Conservation (phyloP, 2,329 filamentous ascomycete species). For the Fusarium virguliforme region DNA sequence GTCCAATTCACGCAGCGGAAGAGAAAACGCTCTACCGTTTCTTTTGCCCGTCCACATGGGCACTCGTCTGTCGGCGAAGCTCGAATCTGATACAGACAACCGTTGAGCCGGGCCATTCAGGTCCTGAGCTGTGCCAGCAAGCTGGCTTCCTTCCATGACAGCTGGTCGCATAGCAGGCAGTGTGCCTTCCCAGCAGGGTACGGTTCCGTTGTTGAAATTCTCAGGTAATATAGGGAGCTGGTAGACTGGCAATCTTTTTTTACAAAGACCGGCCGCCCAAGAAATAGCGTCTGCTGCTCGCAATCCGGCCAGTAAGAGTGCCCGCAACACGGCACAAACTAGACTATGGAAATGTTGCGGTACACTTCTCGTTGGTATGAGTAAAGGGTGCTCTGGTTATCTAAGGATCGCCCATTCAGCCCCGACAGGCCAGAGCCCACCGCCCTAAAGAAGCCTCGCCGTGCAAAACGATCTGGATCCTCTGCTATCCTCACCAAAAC, state of each 20-base stretch:
- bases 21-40: conserved; percentile 23
- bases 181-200: too few species aligned
- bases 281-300: conserved; percentile 1
- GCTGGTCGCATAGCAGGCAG: conserved; percentile 37
- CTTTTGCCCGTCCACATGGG: too few species aligned
- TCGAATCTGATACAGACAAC: too few species aligned
- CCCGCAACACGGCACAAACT: not conserved
- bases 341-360: conserved; percentile 1
- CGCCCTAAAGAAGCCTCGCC: conserved; percentile 1
- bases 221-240: too few species aligned
- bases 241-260: too few species aligned
- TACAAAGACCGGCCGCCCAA: too few species aligned
- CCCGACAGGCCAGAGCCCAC: conserved; percentile 1
- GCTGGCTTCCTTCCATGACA: conserved; percentile 40
- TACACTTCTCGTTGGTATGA: not conserved
- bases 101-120: too few species aligned
- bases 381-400: conserved; percentile 2
- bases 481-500: not conserved
- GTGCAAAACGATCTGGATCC: not conserved
- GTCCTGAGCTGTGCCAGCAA: conserved; percentile 42
- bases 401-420: not conserved
- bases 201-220: too few species aligned
- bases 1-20: conserved; percentile 17
- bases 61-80: too few species aligned
- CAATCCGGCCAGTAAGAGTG: not conserved